Conservation (phyloP, 1,139 yeast species). For the Candida albicans region DNA sequence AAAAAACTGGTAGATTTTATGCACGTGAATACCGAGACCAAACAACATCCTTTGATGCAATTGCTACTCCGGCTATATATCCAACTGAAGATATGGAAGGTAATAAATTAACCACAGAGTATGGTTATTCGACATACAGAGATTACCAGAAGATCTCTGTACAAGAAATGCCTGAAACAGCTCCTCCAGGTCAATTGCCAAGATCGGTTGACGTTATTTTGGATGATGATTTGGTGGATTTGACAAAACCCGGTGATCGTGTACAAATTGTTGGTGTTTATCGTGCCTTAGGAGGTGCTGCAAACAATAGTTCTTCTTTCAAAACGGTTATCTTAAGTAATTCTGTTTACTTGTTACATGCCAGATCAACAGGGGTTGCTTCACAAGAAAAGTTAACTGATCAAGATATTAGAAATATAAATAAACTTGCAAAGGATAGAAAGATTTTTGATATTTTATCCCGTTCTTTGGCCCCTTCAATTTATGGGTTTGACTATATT, state of each 20-base stretch:
- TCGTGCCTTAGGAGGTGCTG: slow-evolving; percentile 86
- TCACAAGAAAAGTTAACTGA: slow-evolving; percentile 77
- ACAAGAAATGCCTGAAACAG: slow-evolving; percentile 98
- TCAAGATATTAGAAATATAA: slow-evolving; percentile 82
- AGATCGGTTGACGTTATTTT: slow-evolving; percentile 86
- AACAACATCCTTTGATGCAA: slow-evolving; percentile 86
- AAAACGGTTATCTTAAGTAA: slow-evolving; percentile 81
- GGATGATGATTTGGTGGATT: slow-evolving; percentile 93
- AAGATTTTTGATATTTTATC: slow-evolving; percentile 78
- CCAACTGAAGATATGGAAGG: slow-evolving; percentile 95
- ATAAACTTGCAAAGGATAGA: slow-evolving; percentile 63
- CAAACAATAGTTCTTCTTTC: slow-evolving; percentile 66
- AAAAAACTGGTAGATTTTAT: slow-evolving; percentile 77
- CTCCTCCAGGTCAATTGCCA: slow-evolving; percentile 98
- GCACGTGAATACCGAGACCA: slow-evolving; percentile 93
- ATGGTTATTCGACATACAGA: slow-evolving; percentile 88
- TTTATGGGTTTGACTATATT: slow-evolving; percentile 89
- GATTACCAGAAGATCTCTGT: slow-evolving; percentile 93
- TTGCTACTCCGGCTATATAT: slow-evolving; percentile 81
- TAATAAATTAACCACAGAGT: slow-evolving; percentile 83
- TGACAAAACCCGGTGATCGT: slow-evolving; percentile 94
- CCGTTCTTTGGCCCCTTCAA: slow-evolving; percentile 91
- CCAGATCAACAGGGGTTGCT: slow-evolving; percentile 83
- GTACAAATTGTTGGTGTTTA: slow-evolving; percentile 93
- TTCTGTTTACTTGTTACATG: slow-evolving; percentile 84